Evolutionary conservation across 148 eudicot species (phyloP), one percentile per base, ranked within the genome.

Genomic region (Amaranthus hypochondriacus): DNA sequence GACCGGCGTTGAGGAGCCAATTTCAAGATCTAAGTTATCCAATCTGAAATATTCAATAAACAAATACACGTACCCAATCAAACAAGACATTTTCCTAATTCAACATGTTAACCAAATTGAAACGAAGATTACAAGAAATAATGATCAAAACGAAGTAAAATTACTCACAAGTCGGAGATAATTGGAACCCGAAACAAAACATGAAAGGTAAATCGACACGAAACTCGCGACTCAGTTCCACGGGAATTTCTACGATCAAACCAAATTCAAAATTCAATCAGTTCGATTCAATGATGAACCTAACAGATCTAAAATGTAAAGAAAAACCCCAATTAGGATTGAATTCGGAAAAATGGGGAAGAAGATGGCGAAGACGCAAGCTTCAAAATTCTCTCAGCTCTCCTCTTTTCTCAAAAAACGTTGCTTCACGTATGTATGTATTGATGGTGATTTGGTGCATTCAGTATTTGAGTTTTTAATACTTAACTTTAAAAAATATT

Each of bases 1-100:
- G 96, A 83, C 76, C 96, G 88, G 82, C 95, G 92, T 90, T 92
- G 97, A 7, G 98, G 97, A 80, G 98, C 97, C 98, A 95, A 95
- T 78, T 94, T 81, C 81, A 75, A 66, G 85, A 84, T 86, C 83
- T 84, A 81, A 59, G 56, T 74, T 57, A 73, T 43, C 88, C 82
- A 79, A 68, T 61, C 87, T 83, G 66, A 55, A 67, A 65, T 3
- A n/a, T 6, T 65, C 68, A 65, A 77, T 3, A 58, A 62, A 48
- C 58, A 13, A 7, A 13, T 7, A 62, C 12, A 21, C 46, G 48
- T 57, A 12, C 9, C 56, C 56, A 76, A 59, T 21, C 54, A 73
- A 42, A 61, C 58, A 62, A 1, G 15, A 21, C 5, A 74, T 47
- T 11, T 11, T 18, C 10, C 71, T 11, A 39, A 56, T 10, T 8